These are phyloP conservation scores for Cokeromyces recurvatus DNA, from an alignment of 371 early-diverging fungal species.

Conservation along the genomic window DNA sequence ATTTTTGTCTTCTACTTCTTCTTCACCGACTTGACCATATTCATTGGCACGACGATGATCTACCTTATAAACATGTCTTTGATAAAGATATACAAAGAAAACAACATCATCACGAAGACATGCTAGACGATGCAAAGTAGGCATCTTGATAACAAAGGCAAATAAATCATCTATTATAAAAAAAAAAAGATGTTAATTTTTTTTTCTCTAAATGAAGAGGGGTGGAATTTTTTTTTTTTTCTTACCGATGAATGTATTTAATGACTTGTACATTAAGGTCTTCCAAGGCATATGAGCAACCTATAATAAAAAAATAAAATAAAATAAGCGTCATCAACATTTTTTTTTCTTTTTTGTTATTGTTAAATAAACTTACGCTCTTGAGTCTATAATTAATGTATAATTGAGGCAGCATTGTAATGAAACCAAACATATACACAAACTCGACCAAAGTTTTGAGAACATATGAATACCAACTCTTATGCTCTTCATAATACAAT, in stretches of 20 bases:
- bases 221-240: too few species aligned
- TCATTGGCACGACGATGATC: slow-evolving; percentile 89
- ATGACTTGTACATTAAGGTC: slow-evolving; percentile 91
- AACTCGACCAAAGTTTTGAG: slow-evolving; percentile 84
- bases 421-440: slow-evolving; percentile 84
- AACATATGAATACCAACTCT: slow-evolving; percentile 92
- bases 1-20: slow-evolving; percentile 13
- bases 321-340: too few species aligned
- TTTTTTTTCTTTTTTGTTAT: neutral
- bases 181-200: too few species aligned
- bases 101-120: slow-evolving; percentile 88
- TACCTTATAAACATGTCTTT: slow-evolving; percentile 81
- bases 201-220: too few species aligned
- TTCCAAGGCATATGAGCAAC: slow-evolving; percentile 85
- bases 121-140: slow-evolving; percentile 88
- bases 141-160: slow-evolving; percentile 95
- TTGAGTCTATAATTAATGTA: slow-evolving; percentile 93
- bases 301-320: neutral
- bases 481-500: slow-evolving; percentile 79
- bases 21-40: slow-evolving; percentile 80
- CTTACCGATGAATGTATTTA: slow-evolving; percentile 83
- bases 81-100: slow-evolving; percentile 86
- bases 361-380: slow-evolving; percentile 50
- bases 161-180: slow-evolving; percentile 79
- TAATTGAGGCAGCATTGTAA: slow-evolving; percentile 90